phyloP scores from a whole-genome alignment of 2,329 filamentous ascomycete genomes.

The Pestalotiopsis sp. region DNA sequence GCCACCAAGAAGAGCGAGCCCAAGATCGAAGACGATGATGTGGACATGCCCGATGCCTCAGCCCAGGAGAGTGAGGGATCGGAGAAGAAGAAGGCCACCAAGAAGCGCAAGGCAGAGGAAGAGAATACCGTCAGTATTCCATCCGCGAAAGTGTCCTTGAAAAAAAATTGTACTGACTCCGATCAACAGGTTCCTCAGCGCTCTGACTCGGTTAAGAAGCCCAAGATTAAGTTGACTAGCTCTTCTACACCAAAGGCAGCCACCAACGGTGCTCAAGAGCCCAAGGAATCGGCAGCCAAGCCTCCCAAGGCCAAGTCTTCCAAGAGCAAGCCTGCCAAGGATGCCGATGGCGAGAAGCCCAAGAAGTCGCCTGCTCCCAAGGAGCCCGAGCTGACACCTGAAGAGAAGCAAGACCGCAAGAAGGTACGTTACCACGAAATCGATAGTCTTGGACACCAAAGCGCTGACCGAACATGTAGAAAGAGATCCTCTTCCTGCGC shows the following conservation, averaged over 20 bases:
- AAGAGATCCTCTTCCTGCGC: conserved; percentile 85
- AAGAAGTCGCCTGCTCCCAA: conserved; percentile 49
- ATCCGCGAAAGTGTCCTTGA: background rate
- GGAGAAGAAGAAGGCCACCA: conserved; percentile 52
- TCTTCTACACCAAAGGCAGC: conserved; percentile 66
- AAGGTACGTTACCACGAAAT: conserved; percentile 44
- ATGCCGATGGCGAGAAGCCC: conserved; percentile 50
- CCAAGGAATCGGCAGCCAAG: conserved; percentile 49
- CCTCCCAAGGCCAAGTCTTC: conserved; percentile 54
- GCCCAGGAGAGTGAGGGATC: conserved; percentile 47
- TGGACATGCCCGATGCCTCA: conserved; percentile 60
- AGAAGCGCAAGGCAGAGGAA: conserved; percentile 88
- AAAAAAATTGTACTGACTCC: background rate
- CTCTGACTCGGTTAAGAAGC: conserved; percentile 65
- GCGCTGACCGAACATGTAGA: conserved; percentile 46
- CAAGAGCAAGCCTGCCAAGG: conserved; percentile 43
- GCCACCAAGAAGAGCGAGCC: conserved; percentile 40
- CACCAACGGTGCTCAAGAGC: conserved; percentile 59
- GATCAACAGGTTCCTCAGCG: conserved; percentile 52
- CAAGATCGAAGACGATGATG: conserved; percentile 57
- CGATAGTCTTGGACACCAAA: background rate
- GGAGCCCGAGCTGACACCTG: conserved; percentile 57
- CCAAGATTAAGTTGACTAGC: conserved; percentile 64
- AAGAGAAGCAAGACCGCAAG: conserved; percentile 60
- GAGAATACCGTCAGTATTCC: conserved; percentile 63